phyloP scores from a whole-genome alignment of 306 rosid species.

The Luffa aegyptiaca region DNA sequence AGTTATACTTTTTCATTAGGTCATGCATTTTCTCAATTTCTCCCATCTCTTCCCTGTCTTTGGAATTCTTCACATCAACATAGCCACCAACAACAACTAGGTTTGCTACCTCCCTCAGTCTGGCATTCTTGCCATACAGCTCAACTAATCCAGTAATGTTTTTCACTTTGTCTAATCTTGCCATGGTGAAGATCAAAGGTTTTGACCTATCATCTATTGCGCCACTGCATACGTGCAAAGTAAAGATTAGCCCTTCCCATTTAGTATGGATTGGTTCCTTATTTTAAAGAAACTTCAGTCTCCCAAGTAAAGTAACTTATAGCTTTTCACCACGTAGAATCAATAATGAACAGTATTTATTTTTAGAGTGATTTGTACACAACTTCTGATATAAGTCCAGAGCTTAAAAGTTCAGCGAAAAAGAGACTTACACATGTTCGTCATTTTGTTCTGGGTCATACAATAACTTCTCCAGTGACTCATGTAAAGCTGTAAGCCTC shows the following conservation, averaged over 20 bases:
- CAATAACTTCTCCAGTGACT: conserved; percentile 60
- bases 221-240: conserved; percentile 46
- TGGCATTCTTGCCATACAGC: conserved; percentile 52
- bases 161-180: conserved; percentile 76
- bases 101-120: conserved; percentile 77
- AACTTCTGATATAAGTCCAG: not conserved
- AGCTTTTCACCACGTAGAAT: not conserved
- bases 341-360: not conserved
- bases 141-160: conserved; percentile 82
- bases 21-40: conserved; percentile 92
- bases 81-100: conserved; percentile 82
- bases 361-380: not conserved
- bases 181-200: conserved; percentile 87
- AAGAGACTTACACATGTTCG: conserved; percentile 55
- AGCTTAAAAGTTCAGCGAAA: not conserved
- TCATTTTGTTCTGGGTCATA: conserved; percentile 55
- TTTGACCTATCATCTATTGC: conserved; percentile 54
- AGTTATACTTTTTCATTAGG: conserved; percentile 42
- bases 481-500: conserved; percentile 73
- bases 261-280: not conserved
- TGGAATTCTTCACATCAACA: conserved; percentile 58
- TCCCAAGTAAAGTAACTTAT: not conserved
- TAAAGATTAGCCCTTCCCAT: conserved; percentile 1
- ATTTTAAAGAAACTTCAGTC: not conserved
- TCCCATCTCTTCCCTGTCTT: conserved; percentile 79